These are phyloP conservation scores for Orobanche coerulescens DNA, from an alignment of 257 asterid species.

Conservation along the genomic window DNA sequence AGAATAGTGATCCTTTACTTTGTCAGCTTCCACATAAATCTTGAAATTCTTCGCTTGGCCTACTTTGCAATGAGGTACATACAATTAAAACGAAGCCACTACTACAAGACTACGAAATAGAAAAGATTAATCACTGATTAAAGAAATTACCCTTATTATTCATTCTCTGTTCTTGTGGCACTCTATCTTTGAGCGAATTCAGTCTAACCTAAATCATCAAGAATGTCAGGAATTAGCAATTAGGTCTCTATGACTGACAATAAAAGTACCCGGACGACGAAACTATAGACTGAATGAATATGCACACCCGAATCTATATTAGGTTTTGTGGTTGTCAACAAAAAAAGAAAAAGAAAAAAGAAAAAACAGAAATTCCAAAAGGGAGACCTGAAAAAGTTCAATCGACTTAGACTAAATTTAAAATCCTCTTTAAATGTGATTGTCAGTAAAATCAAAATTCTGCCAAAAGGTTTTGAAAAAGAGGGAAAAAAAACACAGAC, in stretches of 20 bases:
- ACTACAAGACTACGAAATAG: not conserved
- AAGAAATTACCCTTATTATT: slow-evolving; percentile 30
- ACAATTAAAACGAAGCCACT: slow-evolving; percentile 17
- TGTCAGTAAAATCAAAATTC: too few species aligned
- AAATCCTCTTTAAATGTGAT: not conserved
- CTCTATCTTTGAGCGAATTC: slow-evolving; percentile 22
- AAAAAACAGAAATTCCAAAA: too few species aligned
- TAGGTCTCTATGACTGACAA: not conserved
- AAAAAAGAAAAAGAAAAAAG: not conserved
- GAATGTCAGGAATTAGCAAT: slow-evolving; percentile 2
- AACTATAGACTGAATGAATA: not conserved
- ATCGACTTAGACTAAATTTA: not conserved
- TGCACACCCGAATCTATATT: not conserved
- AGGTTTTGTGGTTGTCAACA: not conserved
- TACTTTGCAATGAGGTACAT: slow-evolving; percentile 2
- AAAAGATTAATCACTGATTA: slow-evolving; percentile 12
- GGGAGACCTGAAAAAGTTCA: not conserved
- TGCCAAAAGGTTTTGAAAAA: too few species aligned
- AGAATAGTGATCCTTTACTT: slow-evolving; percentile 25
- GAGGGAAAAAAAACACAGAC: not conserved
- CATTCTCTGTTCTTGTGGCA: slow-evolving; percentile 27
- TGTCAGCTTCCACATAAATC: slow-evolving; percentile 37
- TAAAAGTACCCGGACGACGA: not conserved
- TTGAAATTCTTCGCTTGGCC: slow-evolving; percentile 31
- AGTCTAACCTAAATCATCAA: slow-evolving; percentile 31